A percentile compares a stretch with the other conserved stretches of the same genome.
Conservation (phyloP, 306 rosid genomes). For the Lupinus albus region DNA sequence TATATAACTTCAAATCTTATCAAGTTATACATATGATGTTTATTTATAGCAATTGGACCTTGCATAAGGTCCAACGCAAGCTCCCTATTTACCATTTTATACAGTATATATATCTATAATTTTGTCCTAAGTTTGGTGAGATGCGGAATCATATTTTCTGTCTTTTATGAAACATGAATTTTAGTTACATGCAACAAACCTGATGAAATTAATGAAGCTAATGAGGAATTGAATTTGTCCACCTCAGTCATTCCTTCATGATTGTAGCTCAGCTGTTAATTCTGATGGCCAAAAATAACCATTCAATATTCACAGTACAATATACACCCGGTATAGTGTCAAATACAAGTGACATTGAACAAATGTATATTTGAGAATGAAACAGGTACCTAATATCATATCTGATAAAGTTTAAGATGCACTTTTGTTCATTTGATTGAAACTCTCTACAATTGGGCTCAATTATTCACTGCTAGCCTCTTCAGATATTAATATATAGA, state of each 20-base stretch:
- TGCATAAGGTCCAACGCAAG: neutral
- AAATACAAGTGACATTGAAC: constrained; percentile 21
- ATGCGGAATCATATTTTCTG: neutral
- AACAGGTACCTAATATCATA: too few species aligned
- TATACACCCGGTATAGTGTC: constrained; percentile 7
- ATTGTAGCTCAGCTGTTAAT: constrained; percentile 75
- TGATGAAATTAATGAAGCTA: constrained; percentile 77
- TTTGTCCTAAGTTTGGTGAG: too few species aligned
- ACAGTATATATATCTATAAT: too few species aligned
- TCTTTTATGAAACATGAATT: constrained; percentile 26
- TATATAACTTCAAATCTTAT: constrained; percentile 2
- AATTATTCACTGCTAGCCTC: too few species aligned
- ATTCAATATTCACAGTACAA: neutral
- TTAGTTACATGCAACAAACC: constrained; percentile 51
- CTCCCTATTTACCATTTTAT: neutral
- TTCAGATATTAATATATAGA: neutral
- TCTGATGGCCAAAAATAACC: constrained; percentile 1
- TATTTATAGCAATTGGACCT: neutral
- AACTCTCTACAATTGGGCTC: too few species aligned
- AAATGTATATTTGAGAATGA: neutral
- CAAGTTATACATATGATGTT: neutral
- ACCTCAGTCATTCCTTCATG: constrained; percentile 81
- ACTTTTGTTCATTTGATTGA: too few species aligned
- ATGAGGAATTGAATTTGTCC: constrained; percentile 76
- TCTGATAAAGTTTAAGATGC: too few species aligned